Conservation (phyloP, 2,329 filamentous ascomycete genomes). For the Alternaria tenuissima region DNA sequence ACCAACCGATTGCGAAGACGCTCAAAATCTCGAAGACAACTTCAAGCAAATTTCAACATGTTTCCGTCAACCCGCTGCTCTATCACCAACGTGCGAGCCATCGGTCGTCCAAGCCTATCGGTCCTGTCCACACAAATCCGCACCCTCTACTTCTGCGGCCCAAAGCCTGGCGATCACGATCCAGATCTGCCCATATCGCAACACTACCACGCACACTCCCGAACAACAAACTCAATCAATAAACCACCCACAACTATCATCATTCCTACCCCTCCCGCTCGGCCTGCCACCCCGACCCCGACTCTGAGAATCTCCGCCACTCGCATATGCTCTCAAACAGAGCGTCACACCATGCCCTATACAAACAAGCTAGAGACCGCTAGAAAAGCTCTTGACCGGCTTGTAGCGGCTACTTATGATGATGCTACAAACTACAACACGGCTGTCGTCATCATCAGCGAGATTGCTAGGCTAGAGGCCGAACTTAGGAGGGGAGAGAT, state of each 20-base stretch:
- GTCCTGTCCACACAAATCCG: slow-evolving; percentile 4
- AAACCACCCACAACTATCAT: not conserved
- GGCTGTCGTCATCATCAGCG: not conserved
- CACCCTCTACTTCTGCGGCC: slow-evolving; percentile 8
- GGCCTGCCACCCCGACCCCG: not conserved
- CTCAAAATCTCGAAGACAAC: not conserved
- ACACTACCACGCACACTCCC: slow-evolving; percentile 1
- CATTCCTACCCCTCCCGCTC: not conserved
- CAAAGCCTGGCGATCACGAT: slow-evolving; percentile 3
- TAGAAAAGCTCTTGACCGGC: not conserved
- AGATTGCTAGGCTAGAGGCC: not conserved
- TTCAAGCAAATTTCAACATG: not conserved
- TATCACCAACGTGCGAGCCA: not conserved
- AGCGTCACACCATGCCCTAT: not conserved
- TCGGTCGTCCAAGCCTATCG: not conserved
- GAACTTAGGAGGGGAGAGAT: not conserved
- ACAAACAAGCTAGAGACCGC: not conserved
- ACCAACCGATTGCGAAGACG: not conserved
- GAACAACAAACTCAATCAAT: not conserved
- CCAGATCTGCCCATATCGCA: not conserved
- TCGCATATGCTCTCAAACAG: not conserved
- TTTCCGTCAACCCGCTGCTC: not conserved
- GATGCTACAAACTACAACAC: not conserved
- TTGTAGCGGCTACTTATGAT: not conserved
- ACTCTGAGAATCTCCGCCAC: not conserved